Evolutionary conservation across 371 early-diverging fungal genomes (phyloP).

Genomic region (Encephalitozoon intestinalis): DNA sequence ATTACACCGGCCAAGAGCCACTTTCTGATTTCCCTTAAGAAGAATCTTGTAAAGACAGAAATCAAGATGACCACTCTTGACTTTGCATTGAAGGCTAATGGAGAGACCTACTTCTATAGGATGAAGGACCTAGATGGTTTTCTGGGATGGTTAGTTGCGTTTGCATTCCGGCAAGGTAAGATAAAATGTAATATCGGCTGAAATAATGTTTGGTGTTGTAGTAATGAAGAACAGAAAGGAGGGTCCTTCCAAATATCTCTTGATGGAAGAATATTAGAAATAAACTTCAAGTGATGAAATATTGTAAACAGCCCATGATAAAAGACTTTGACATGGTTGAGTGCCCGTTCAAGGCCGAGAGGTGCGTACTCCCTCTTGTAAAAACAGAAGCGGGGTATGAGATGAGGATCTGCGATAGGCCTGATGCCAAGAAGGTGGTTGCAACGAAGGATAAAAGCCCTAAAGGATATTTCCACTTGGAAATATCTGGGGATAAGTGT

Average conservation of each 20-base stretch:
- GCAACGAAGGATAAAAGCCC: neutral
- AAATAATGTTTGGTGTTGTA: neutral
- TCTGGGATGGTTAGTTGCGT: constrained; percentile 35
- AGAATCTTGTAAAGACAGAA: neutral
- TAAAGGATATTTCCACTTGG: constrained; percentile 13
- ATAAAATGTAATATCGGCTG: constrained; percentile 16
- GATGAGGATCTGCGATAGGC: neutral
- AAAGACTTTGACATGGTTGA: neutral
- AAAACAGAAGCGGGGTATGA: constrained; percentile 21
- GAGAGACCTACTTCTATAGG: constrained; percentile 23
- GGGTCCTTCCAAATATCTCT: neutral
- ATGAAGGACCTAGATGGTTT: constrained; percentile 1
- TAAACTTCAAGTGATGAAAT: neutral
- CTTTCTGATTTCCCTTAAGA: constrained; percentile 19
- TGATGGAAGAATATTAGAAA: neutral
- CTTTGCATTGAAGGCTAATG: constrained; percentile 23
- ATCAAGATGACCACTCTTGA: constrained; percentile 14
- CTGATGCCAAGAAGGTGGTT: constrained; percentile 21
- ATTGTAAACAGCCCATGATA: neutral
- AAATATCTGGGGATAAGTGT: neutral
- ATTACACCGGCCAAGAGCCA: neutral
- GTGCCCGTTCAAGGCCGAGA: neutral
- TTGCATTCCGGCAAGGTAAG: constrained; percentile 27
- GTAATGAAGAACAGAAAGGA: neutral
- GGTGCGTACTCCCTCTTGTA: neutral